These are phyloP conservation scores for Pythium periplocum DNA, from an alignment of 352 stramenopile species.

Conservation along the genomic window DNA sequence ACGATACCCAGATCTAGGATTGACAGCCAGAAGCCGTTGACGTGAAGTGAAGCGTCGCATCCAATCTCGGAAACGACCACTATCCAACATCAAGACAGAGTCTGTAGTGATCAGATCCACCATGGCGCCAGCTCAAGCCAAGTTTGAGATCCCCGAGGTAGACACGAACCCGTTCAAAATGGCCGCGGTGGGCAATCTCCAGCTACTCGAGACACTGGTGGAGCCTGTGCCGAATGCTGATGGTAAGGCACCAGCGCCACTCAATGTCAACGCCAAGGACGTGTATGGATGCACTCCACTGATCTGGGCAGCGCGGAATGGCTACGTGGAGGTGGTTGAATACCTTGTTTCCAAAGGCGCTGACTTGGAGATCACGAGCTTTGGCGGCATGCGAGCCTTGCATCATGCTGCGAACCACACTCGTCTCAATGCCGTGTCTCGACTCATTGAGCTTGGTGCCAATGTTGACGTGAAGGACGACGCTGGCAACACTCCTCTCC, in stretches of 20 bases:
- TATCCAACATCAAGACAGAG: too few species aligned
- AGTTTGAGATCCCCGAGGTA: constrained; percentile 73
- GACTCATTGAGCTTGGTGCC: constrained; percentile 72
- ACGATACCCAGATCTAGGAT: neutral
- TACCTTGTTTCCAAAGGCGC: constrained; percentile 64
- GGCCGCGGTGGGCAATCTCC: constrained; percentile 68
- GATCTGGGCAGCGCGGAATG: constrained; percentile 80
- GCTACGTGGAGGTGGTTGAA: constrained; percentile 75
- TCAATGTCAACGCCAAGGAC: constrained; percentile 82
- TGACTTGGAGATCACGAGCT: constrained; percentile 66
- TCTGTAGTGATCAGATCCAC: constrained; percentile 1
- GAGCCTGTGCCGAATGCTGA: constrained; percentile 38
- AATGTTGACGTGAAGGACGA: constrained; percentile 81
- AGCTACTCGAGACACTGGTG: constrained; percentile 63
- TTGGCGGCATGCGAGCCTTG: constrained; percentile 72
- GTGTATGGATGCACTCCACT: constrained; percentile 75
- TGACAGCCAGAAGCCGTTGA: neutral
- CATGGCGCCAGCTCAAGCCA: constrained; percentile 29
- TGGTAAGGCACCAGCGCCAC: constrained; percentile 26
- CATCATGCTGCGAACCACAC: constrained; percentile 87
- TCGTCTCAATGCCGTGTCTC: constrained; percentile 44
- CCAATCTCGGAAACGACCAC: too few species aligned
- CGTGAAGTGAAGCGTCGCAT: neutral
- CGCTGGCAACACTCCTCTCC: constrained; percentile 76
- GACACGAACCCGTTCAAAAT: constrained; percentile 87